Base-by-base conservation (phyloP, 257 asterid species). In the Rehmannia glutinosa region DNA sequence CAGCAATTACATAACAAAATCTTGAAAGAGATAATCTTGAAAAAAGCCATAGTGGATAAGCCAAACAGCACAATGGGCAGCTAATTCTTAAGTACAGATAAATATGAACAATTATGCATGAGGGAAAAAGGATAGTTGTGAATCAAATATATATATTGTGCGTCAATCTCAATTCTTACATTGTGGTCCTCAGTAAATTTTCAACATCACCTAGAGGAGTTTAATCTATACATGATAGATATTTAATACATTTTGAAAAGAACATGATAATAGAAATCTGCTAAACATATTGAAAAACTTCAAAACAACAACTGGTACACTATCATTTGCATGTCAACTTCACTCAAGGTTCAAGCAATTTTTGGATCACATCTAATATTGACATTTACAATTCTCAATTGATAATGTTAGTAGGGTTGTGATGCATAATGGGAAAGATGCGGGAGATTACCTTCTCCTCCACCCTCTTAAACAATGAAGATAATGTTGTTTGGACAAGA, bases 401-500 rank as follows among this genome's bases (percentile, higher is more conserved):
- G 36, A 55, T 23, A 19, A 60, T 43, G 23, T 62, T 66, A 13
- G 27, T 59, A 38, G 39, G 38, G n/a, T 27, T 2, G 11, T 51
- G 58, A 36, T 36, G 36, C 64, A 73, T 56, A 12, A 64, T 16
- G 30, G 64, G 33, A 69, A 61, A 63, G 59, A 24, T 60, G 67
- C 25, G 76, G 64, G 70, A 43, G 42, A 28, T 30, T 75, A 88
- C 96, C 89, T 86, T 86, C 66, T 86, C 89, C 77, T 74, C 97
- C 53, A 66, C 95, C 80, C 84, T 91, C 86, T 91, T 88, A 54
- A 91, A 88, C 75, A 91, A 35, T n/a, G 93, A 78, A 62, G 95
- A 83, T 75, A 88, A 69, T 59, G 95, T 83, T 61, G 89, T 74
- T 73, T 91, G 97, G 69, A 91, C 87, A 75, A 91, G 86, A 73